Base-by-base conservation (phyloP, 2,329 filamentous ascomycete genomes). In the Pseudopithomyces maydicus region DNA sequence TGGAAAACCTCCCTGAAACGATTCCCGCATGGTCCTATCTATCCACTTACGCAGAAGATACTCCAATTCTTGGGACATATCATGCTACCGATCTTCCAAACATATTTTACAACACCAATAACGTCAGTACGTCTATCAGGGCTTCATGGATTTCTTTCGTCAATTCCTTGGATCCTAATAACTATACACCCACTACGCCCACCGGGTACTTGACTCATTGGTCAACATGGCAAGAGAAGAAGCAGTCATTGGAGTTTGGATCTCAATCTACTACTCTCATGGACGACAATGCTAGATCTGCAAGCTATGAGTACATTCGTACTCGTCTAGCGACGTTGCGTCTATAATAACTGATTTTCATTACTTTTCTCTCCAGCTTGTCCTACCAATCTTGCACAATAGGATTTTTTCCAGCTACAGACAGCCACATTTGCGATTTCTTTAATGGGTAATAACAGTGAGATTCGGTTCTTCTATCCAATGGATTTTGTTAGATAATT, bases 1-100 rank as follows among this genome's bases (percentile, higher is more conserved):
- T 95, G 19, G 69, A 80, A 12, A 56, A 68, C 11, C 81, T 86
- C 59, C 86, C 87, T 0, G 64, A 74, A 17, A 41, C 2, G 29
- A 85, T 92, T 0, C 85, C 87, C 0, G 78, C 80, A 1, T 95
- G 90, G 90, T 91, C 88, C 0, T 95, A 92, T 75, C 82, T 95
- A 1, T 78, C 88, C 0, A 88, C 86, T 0, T 93, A 93, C 75
- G 75, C 89, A 77, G 85, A 88, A 69, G 88, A 88, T 10, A 88
- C 86, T 0, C 88, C 90, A 0, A 75, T 93, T 46, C 74, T 94
- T 0, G 91, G 91, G 17, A 93, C 90, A 0, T 90, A 91, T 75
- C 91, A 95, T 72, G 88, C 76, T 14, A 85, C 83, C 1, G 90
- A 93, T 64, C 65, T 93, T 1, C 63, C 91, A 3, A 85, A 90